These are phyloP conservation scores for Tetracladium setigerum DNA, from an alignment of 495 filamentous ascomycete species.

Conservation along the genomic window DNA sequence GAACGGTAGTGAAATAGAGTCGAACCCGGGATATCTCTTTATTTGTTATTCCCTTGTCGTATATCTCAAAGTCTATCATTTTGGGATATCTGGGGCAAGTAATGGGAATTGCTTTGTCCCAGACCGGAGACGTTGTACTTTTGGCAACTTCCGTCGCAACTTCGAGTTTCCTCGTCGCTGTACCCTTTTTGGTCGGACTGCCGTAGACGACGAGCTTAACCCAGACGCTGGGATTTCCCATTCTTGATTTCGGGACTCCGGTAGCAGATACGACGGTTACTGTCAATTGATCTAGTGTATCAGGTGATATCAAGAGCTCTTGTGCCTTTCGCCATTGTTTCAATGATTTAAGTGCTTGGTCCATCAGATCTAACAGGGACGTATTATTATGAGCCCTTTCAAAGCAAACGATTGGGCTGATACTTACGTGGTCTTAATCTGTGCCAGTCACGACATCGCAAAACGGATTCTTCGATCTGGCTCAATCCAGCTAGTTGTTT, in stretches of 20 bases:
- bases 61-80: constrained; percentile 6
- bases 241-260: constrained; percentile 1
- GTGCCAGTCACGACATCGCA: constrained; percentile 6
- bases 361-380: too few relatives aligned
- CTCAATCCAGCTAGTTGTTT: constrained; percentile 6
- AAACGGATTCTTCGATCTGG: constrained; percentile 1
- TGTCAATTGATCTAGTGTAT: not conserved
- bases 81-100: not conserved
- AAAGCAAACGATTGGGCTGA: too few relatives aligned
- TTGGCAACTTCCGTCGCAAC: not conserved
- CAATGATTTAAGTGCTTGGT: constrained; percentile 2
- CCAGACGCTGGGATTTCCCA: not conserved
- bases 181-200: not conserved
- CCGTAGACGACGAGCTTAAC: constrained; percentile 5
- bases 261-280: not conserved
- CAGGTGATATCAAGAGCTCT: not conserved
- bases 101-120: not conserved
- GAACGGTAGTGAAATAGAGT: not conserved
- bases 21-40: not conserved
- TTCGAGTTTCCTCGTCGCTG: not conserved
- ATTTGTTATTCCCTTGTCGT: not conserved
- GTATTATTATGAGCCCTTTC: too few relatives aligned
- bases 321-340: constrained; percentile 7
- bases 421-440: not conserved
- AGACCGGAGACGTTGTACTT: constrained; percentile 1